Evolutionary conservation across 495 filamentous ascomycete genomes (phyloP).

Genomic region (Hypoxylon trugodes): DNA sequence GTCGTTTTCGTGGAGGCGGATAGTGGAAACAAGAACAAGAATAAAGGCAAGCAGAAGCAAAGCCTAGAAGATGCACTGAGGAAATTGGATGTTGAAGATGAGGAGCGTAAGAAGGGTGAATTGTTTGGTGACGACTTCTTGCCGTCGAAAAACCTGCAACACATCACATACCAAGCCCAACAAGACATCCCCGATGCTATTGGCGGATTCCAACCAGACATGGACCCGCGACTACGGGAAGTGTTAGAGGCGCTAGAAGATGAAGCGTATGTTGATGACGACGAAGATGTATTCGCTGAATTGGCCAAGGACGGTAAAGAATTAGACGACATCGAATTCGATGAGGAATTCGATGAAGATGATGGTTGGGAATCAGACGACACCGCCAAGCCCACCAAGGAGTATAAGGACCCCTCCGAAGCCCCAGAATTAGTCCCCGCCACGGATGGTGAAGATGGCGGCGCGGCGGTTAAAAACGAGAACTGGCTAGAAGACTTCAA

Average conservation of each 20-base stretch:
- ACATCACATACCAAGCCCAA: conserved; percentile 87
- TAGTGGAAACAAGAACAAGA: conserved; percentile 61
- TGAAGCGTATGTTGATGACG: conserved; percentile 93
- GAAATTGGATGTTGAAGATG: conserved; percentile 66
- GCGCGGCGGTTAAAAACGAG: conserved; percentile 59
- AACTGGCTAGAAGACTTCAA: conserved; percentile 90
- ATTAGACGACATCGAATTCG: conserved; percentile 58
- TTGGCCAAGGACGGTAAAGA: conserved; percentile 79
- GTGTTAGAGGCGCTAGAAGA: conserved; percentile 95
- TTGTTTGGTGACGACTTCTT: conserved; percentile 73
- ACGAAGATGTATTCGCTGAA: conserved; percentile 80
- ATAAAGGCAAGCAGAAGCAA: conserved; percentile 70
- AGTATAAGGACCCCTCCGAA: conserved; percentile 56
- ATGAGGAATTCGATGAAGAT: conserved; percentile 68
- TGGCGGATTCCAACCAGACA: conserved; percentile 94
- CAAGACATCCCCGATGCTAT: conserved; percentile 92
- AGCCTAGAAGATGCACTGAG: conserved; percentile 83
- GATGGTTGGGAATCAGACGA: conserved; percentile 95
- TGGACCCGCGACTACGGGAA: conserved; percentile 94
- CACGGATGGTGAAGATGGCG: conserved; percentile 51
- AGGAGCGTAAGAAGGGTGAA: conserved; percentile 55
- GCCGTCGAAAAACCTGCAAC: conserved; percentile 74
- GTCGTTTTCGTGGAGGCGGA: conserved; percentile 81
- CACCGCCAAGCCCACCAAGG: conserved; percentile 75
- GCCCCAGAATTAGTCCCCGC: conserved; percentile 58